A percentile compares a stretch with the other conserved stretches of the same genome.
These are phyloP conservation scores for Urostyla sp. DNA, from an alignment of 73 alveolate genomes.

Conservation along the genomic window DNA sequence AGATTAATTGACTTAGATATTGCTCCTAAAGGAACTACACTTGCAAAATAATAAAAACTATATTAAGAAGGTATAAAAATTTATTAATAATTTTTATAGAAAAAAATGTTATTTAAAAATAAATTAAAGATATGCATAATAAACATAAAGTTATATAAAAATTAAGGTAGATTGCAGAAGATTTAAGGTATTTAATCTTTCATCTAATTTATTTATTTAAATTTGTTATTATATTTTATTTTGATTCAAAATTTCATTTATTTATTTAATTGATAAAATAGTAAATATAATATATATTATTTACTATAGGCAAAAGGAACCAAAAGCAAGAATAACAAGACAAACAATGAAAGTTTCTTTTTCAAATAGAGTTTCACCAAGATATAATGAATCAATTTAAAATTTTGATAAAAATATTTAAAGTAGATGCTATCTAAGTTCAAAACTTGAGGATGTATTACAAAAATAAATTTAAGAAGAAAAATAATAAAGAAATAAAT, in stretches of 20 bases:
- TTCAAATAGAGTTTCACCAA: conserved; percentile 39
- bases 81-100: not conserved
- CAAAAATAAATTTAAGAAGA: not conserved
- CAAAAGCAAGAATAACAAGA: conserved; percentile 19
- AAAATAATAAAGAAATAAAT: not conserved
- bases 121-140: not conserved
- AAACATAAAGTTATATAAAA: not conserved
- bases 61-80: not conserved
- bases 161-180: not conserved
- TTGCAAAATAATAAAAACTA: not conserved
- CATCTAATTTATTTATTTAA: too few relatives aligned
- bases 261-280: not conserved
- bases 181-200: too few relatives aligned
- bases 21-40: conserved; percentile 35
- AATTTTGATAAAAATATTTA: conserved; percentile 17
- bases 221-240: too few relatives aligned
- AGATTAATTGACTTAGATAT: not conserved
- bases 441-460: conserved; percentile 21
- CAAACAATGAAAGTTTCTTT: conserved; percentile 35
- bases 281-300: not conserved
- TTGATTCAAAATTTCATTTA: not conserved
- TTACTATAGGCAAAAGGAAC: too few relatives aligned
- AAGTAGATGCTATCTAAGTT: conserved; percentile 45
- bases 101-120: too few relatives aligned
- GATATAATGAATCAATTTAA: not conserved